phyloP scores from a whole-genome alignment of 805 yeast species.

The Candida dendrica region DNA sequence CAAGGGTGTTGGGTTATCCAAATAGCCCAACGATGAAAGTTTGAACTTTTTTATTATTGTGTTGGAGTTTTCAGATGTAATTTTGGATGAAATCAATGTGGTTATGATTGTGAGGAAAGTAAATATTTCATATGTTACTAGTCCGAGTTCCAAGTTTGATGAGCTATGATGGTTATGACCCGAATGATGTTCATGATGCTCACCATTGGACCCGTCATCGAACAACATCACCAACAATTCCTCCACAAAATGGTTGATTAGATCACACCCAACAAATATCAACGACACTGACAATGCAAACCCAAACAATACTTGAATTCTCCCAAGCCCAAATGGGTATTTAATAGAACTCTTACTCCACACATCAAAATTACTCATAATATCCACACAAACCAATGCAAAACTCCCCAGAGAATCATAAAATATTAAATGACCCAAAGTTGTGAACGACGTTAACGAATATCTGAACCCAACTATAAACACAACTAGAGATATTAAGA shows the following conservation, averaged over 20 bases:
- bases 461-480: slow-evolving; percentile 54
- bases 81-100: slow-evolving; percentile 28
- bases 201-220: slow-evolving; percentile 8
- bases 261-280: slow-evolving; percentile 85
- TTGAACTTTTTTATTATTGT: background rate
- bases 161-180: slow-evolving; percentile 22
- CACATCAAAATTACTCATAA: slow-evolving; percentile 85
- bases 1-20: slow-evolving; percentile 27
- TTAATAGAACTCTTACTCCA: slow-evolving; percentile 80
- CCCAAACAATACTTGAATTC: slow-evolving; percentile 81
- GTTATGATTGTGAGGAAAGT: slow-evolving; percentile 18
- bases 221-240: slow-evolving; percentile 45
- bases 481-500: slow-evolving; percentile 43
- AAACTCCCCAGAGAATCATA: slow-evolving; percentile 80
- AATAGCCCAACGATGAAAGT: slow-evolving; percentile 12
- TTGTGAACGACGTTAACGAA: slow-evolving; percentile 54
- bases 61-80: slow-evolving; percentile 2
- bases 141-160: slow-evolving; percentile 12
- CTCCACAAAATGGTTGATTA: slow-evolving; percentile 81
- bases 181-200: slow-evolving; percentile 4
- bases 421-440: slow-evolving; percentile 79
- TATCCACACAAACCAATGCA: slow-evolving; percentile 61
- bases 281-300: slow-evolving; percentile 82
- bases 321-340: slow-evolving; percentile 90
- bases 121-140: slow-evolving; percentile 22